Evolutionary conservation across 2,329 filamentous ascomycete species (phyloP).

Genomic region (Fusarium anthophilum): DNA sequence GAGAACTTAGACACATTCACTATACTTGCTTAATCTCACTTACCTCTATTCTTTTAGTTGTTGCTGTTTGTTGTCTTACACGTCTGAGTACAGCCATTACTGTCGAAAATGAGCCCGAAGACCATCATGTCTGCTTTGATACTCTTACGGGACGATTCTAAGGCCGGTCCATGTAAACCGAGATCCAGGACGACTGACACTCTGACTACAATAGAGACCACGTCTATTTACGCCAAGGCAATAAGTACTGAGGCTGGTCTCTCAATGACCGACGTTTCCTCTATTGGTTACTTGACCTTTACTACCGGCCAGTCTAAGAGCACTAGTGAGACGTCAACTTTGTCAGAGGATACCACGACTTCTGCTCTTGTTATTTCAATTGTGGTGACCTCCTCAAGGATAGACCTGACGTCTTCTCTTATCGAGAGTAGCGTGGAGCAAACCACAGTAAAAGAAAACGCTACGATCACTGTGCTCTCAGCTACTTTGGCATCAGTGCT

Average conservation of each 20-base stretch:
- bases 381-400: neutral
- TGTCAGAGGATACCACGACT: neutral
- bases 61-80: neutral
- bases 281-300: neutral
- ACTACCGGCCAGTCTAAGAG: neutral
- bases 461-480: neutral
- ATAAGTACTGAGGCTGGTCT: neutral
- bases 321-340: neutral
- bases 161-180: neutral
- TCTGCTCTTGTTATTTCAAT: fast-evolving
- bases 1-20: neutral
- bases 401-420: neutral
- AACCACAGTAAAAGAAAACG: neutral
- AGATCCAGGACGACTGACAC: neutral
- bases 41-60: too few relatives aligned
- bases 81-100: neutral
- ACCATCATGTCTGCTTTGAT: neutral
- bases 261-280: neutral
- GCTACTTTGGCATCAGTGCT: too few relatives aligned
- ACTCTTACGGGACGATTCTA: fast-evolving
- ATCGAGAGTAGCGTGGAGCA: neutral
- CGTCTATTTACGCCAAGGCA: too few relatives aligned
- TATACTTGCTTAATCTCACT: neutral
- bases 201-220: fast-evolving
- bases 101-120: neutral